Evolutionary conservation across 2,329 filamentous ascomycete genomes (phyloP).

Genomic region (Camptophora hylomeconis): DNA sequence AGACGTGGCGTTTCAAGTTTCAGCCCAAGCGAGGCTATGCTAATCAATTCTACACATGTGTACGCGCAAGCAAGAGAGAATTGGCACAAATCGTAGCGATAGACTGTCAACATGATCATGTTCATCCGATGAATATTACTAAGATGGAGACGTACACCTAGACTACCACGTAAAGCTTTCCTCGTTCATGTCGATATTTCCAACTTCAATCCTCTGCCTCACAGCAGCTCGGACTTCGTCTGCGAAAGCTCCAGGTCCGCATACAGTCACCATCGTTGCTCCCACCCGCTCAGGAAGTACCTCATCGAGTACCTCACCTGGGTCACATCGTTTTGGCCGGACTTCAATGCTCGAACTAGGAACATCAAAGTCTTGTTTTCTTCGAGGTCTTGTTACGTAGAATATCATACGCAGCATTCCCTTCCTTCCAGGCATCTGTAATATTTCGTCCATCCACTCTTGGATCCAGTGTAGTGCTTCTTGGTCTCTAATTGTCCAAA

Average conservation of each 20-base stretch:
- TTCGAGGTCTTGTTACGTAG: conserved; percentile 49
- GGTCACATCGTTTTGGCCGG: conserved; percentile 46
- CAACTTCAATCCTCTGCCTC: conserved; percentile 36
- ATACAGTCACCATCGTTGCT: conserved; percentile 49
- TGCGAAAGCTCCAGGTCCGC: conserved; percentile 49
- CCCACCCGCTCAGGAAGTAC: conserved; percentile 43
- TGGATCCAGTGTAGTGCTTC: conserved; percentile 52
- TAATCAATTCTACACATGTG: no score
- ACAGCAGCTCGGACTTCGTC: conserved; percentile 47
- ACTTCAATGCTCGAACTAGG: conserved; percentile 48
- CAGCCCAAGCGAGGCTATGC: no score
- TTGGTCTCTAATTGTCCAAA: conserved; percentile 49
- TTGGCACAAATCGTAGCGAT: no score
- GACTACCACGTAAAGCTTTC: conserved; percentile 51
- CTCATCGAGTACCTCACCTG: conserved; percentile 42
- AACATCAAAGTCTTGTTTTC: conserved; percentile 39
- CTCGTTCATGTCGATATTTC: conserved; percentile 48
- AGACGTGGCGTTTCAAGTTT: no score
- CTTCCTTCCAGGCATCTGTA: conserved; percentile 44
- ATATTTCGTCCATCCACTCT: conserved; percentile 52
- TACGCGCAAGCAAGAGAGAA: no score
- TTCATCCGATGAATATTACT: no score
- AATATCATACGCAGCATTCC: conserved; percentile 48
- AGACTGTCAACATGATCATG: no score
- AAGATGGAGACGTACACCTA: no score